Conservation (phyloP, 179 eudicot genomes). For the Pouteria campechiana region DNA sequence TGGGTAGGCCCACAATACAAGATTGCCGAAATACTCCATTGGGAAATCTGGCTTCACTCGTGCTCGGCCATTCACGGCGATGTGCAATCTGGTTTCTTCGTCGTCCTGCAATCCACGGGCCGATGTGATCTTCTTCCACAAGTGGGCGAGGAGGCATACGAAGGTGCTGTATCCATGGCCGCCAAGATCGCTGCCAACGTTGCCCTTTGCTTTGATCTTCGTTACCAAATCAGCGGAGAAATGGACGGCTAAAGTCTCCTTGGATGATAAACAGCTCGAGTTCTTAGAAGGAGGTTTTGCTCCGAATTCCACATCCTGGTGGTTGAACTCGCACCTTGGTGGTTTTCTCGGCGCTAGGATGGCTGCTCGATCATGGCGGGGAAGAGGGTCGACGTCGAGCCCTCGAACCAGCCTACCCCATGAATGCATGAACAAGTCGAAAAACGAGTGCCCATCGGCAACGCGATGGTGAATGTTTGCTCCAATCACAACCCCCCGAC, state of each 20-base stretch:
- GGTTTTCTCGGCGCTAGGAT: slow-evolving; percentile 26
- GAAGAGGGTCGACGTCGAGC: slow-evolving; percentile 18
- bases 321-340: slow-evolving; percentile 23
- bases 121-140: slow-evolving; percentile 34
- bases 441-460: slow-evolving; percentile 33
- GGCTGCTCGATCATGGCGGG: slow-evolving; percentile 18
- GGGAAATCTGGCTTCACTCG: slow-evolving; percentile 23
- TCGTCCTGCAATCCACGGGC: slow-evolving; percentile 17
- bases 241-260: no score
- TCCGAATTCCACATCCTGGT: slow-evolving; percentile 23
- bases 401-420: slow-evolving; percentile 37
- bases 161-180: slow-evolving; percentile 28
- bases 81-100: slow-evolving; percentile 20
- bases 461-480: slow-evolving; percentile 30
- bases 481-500: slow-evolving; percentile 44
- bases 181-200: slow-evolving; percentile 4
- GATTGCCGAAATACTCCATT: slow-evolving; percentile 31
- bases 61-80: slow-evolving; percentile 30
- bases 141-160: slow-evolving; percentile 41
- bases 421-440: slow-evolving; percentile 31
- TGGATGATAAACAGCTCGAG: no score
- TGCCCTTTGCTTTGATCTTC: slow-evolving; percentile 31
- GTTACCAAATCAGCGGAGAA: slow-evolving; percentile 18
- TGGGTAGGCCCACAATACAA: slow-evolving; percentile 36
- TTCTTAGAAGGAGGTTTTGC: slow-evolving; percentile 1